These are phyloP conservation scores for Pseudonitzschia multistriata DNA, from an alignment of 108 stramenopile species.

Conservation along the genomic window DNA sequence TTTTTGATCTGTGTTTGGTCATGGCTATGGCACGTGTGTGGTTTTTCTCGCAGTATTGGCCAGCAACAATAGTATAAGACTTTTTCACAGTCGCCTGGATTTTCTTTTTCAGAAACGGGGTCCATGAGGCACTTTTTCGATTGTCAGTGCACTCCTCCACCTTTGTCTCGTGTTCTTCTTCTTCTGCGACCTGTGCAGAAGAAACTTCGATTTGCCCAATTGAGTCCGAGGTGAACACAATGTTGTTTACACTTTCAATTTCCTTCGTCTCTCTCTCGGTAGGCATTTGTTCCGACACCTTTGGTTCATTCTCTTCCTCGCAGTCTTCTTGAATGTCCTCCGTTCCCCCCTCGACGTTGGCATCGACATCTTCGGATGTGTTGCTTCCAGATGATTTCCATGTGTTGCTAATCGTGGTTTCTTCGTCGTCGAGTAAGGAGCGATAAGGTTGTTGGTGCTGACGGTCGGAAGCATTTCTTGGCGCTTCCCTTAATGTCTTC, in stretches of 20 bases:
- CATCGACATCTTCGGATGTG: background rate
- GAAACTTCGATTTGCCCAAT: background rate
- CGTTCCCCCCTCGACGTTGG: background rate
- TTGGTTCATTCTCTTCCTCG: background rate
- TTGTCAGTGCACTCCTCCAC: background rate
- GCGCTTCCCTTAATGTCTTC: no score
- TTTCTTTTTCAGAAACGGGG: background rate
- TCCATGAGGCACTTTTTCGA: background rate
- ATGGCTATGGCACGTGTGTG: background rate
- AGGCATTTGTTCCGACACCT: background rate
- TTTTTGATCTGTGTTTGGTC: background rate
- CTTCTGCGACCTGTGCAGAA: background rate
- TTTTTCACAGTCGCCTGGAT: background rate
- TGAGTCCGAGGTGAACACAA: background rate
- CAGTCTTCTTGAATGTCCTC: background rate
- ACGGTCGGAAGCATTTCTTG: no score
- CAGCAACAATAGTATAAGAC: no score
- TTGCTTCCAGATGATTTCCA: no score
- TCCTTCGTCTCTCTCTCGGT: background rate
- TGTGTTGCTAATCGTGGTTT: no score
- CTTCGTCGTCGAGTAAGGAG: no score
- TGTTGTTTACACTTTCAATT: background rate
- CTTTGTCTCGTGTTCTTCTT: background rate
- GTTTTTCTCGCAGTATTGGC: background rate
- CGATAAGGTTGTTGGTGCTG: no score